Evolutionary conservation across 768 basidiomycete genomes (phyloP), one percentile per base, ranked within the genome.

Genomic region (Lentinula detonsa): DNA sequence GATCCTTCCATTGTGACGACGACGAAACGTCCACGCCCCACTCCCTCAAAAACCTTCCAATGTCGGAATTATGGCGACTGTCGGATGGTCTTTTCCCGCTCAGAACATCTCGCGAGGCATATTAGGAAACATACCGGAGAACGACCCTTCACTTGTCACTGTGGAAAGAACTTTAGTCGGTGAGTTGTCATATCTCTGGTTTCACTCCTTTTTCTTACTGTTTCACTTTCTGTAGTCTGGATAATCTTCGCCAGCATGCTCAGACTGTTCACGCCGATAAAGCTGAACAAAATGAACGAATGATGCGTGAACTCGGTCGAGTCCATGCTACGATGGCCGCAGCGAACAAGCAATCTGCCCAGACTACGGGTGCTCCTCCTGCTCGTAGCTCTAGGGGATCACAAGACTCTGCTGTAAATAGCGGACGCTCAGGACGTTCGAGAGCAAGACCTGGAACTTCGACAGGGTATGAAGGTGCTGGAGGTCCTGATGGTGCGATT

Each of bases 241-340:
- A 98, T 75, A 98, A 98, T 70, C 83, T 98, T 2, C 87, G 96
- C 50, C 96, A 98, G 71, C 96, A 98, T 73, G 93, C 95, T 0
- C 91, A 95, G 80, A 96, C 95, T 5, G 95, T 97, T 1, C 96
- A 98, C 68, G 87, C 93, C n/a, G 94, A 97, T 71, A 91, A 93
- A 77, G 85, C 85, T 71, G 90, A 90, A 0, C 83, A 86, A 74
- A 95, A 95, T 76, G 90, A 92, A 71, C 77, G 83, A 57, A 94
- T 93, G 91, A 94, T 95, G 91, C 86, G 90, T 65, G 89, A 93
- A 61, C 84, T 95, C 63, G 90, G 90, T 53, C 81, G 83, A 4
- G 81, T 95, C 50, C 93, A 95, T 66, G 90, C 91, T 46, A 81
- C 79, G 61, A 93, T 95, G 85, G 86, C 88, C 11, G 77, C 79